phyloP scores from a whole-genome alignment of 164 flowering plant genomes.

The Nymphaea thermarum region DNA sequence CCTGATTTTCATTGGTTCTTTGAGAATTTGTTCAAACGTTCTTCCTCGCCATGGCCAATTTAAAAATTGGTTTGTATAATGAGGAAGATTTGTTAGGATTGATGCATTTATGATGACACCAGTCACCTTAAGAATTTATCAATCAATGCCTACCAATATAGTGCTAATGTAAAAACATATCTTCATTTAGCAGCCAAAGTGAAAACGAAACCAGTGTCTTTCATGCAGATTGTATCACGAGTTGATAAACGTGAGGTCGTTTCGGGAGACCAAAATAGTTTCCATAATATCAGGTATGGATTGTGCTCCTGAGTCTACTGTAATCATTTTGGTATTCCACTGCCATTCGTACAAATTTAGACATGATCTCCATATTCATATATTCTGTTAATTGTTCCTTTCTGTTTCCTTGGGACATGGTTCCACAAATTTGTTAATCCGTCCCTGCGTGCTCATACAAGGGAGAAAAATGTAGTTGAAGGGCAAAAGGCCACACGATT shows the following conservation, averaged over 20 bases:
- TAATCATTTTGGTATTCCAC: conserved; percentile 1
- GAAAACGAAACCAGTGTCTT: background rate
- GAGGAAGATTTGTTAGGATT: background rate
- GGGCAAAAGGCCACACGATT: background rate
- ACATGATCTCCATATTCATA: background rate
- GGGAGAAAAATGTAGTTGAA: background rate
- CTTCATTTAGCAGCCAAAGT: background rate
- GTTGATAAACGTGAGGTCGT: conserved; percentile 9
- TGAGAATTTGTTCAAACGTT: no score
- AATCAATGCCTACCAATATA: no score
- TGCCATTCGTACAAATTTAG: background rate
- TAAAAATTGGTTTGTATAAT: background rate
- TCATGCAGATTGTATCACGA: conserved; percentile 11
- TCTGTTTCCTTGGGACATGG: no score
- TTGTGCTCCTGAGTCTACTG: conserved; percentile 21
- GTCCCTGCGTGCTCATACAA: no score
- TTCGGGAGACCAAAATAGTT: conserved; percentile 17
- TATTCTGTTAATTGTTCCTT: background rate
- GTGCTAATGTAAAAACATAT: background rate
- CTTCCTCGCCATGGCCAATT: background rate
- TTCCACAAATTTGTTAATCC: no score
- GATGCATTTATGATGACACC: no score
- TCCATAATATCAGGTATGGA: conserved; percentile 21
- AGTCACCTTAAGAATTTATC: no score
- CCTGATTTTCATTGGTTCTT: no score